Evolutionary conservation across 1,139 yeast genomes (phyloP), one percentile per base, ranked within the genome.

Genomic region (Kluyveromyces marxianus): DNA sequence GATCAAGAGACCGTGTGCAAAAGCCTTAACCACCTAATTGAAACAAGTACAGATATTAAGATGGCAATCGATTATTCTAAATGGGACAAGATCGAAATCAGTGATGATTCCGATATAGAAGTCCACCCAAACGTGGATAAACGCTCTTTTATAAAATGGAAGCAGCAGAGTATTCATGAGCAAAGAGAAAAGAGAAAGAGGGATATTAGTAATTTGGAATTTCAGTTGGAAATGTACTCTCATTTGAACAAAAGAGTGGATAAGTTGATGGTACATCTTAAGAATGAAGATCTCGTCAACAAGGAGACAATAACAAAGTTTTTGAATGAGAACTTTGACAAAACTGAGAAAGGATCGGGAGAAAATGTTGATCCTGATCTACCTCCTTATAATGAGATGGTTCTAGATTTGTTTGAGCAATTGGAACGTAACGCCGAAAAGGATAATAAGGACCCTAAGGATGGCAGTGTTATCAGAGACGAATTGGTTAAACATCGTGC

Each of bases 51-150:
- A 14, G 21, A 14, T 14, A 14, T 14, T 14, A 14, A 14, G 32
- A 83, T 83, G 89, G 77, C 86, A 45, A 81, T 90, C 56, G 98
- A 92, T 63, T 92, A 92, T 67, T 89, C 97, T 10, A 92, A 92
- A 65, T 92, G 98, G 97, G 99, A 92, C 67, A 88, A 88, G 63
- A 78, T 92, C 50, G 98, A 92, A 66, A 71, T 92, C 42, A 87
- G 96, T 21, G 99, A 92, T 63, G 99, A 92, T 65, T 87, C 96
- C 4, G 97, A 92, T 62, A 74, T 90, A 42, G 98, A 92, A 61
- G 98, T 90, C 7, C 99, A 94, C 65, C 99, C 98, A 49, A 94
- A 94, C 61, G 98, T 94, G 32, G 99, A 94, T 67, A 94, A 94
- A 65, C 73, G 72, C 43, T 89, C 97, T 1, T 90, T 94, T 58